Evolutionary conservation across 257 asterid species (phyloP).

Genomic region (Petrea volubilis): DNA sequence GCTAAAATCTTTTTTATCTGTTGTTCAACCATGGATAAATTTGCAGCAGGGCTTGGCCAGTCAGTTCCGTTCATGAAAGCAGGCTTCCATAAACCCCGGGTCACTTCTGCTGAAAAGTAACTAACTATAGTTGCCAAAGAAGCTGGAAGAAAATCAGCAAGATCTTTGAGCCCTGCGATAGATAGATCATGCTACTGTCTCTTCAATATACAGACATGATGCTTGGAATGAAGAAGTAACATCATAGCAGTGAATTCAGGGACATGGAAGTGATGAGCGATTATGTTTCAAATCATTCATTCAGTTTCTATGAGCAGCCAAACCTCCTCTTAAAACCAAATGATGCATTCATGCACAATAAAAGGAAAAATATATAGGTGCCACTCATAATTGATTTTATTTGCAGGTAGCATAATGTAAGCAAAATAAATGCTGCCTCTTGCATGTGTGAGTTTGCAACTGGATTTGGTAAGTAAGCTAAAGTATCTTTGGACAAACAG

Average conservation of each 20-base stretch:
- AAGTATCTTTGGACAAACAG: constrained; percentile 17
- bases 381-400: constrained; percentile 5
- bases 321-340: constrained; percentile 5
- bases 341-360: background rate
- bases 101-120: constrained; percentile 95
- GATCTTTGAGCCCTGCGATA: constrained; percentile 92
- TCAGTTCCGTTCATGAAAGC: constrained; percentile 98
- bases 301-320: constrained; percentile 12
- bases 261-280: background rate
- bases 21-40: constrained; percentile 75
- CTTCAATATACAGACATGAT: constrained; percentile 13
- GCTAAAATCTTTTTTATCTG: constrained; percentile 86
- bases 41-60: constrained; percentile 99
- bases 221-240: constrained; percentile 18
- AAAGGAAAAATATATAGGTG: background rate
- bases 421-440: constrained; percentile 1
- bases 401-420: background rate
- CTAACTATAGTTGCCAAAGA: constrained; percentile 89
- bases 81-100: constrained; percentile 95
- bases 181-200: constrained; percentile 13
- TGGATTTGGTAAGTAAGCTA: constrained; percentile 17
- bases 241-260: constrained; percentile 17
- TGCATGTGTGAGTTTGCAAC: background rate
- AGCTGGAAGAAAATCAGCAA: constrained; percentile 96
- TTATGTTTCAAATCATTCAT: constrained; percentile 22